Conservation (phyloP, 306 rosid species). For the Vachellia collinsii region DNA sequence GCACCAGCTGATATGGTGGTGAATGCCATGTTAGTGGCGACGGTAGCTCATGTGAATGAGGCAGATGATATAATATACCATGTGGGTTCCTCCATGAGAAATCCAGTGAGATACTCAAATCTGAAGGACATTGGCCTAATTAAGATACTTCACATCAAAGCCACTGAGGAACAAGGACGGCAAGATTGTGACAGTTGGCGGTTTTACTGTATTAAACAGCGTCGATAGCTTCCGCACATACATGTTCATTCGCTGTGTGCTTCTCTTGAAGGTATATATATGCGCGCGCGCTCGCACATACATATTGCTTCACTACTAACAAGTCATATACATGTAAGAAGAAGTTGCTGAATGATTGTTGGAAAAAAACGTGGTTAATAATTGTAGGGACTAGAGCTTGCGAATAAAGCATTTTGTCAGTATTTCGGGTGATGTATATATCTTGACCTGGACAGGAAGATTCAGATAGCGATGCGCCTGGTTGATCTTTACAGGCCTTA, state of each 20-base stretch:
- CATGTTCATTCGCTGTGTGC: slow-evolving; percentile 50
- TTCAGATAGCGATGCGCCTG: slow-evolving; percentile 11
- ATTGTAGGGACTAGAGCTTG: slow-evolving; percentile 56
- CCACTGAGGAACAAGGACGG: slow-evolving; percentile 66
- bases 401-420: slow-evolving; percentile 54
- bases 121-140: slow-evolving; percentile 38
- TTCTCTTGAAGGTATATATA: slow-evolving; percentile 49
- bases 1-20: slow-evolving; percentile 67
- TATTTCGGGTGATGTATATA: slow-evolving; percentile 8
- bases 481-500: slow-evolving; percentile 27
- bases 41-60: slow-evolving; percentile 50
- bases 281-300: no score
- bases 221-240: slow-evolving; percentile 43
- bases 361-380: not conserved
- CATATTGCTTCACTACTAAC: not conserved
- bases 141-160: slow-evolving; percentile 51
- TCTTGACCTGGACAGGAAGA: slow-evolving; percentile 11
- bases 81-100: slow-evolving; percentile 58
- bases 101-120: slow-evolving; percentile 35
- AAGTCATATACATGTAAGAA: not conserved
- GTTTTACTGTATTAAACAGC: slow-evolving; percentile 34
- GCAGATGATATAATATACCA: slow-evolving; percentile 48
- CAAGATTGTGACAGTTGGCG: slow-evolving; percentile 48
- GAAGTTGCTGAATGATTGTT: not conserved
- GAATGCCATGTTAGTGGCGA: slow-evolving; percentile 31